Evolutionary conservation across 306 rosid species (phyloP).

Genomic region (Herpetospermum pedunculosum): DNA sequence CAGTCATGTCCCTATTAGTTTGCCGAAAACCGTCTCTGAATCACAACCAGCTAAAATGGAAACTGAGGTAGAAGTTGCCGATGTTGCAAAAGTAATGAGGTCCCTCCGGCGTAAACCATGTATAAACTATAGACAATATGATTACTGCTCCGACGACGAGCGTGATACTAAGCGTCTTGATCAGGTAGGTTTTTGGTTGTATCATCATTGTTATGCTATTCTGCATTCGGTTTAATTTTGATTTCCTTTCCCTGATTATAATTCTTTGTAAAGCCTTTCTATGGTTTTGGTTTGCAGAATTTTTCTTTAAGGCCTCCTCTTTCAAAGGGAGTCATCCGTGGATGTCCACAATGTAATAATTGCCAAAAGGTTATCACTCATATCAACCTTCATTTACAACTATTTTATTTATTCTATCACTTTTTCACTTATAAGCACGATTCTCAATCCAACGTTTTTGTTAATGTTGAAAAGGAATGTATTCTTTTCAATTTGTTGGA

Average conservation of each 20-base stretch:
- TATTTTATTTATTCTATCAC: background rate
- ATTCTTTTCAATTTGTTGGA: background rate
- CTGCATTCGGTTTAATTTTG: background rate
- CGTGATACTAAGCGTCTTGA: conserved; percentile 50
- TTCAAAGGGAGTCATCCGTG: conserved; percentile 81
- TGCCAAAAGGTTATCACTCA: conserved; percentile 69
- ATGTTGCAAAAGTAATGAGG: conserved; percentile 47
- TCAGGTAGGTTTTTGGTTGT: conserved; percentile 45
- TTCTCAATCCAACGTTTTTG: background rate
- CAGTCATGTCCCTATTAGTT: conserved; percentile 30
- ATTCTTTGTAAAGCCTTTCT: conserved; percentile 22
- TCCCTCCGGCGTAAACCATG: conserved; percentile 56
- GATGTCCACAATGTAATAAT: conserved; percentile 70
- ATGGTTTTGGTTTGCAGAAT: conserved; percentile 45
- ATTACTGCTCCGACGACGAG: conserved; percentile 46
- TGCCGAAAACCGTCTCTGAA: conserved; percentile 32
- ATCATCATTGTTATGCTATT: conserved; percentile 9
- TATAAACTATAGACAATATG: conserved; percentile 47
- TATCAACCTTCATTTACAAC: background rate
- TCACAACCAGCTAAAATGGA: conserved; percentile 43
- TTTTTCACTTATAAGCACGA: background rate
- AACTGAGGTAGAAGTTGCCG: conserved; percentile 24
- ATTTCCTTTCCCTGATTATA: conserved; percentile 8
- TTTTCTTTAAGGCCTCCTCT: conserved; percentile 39
- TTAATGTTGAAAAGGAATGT: background rate